Percentiles rank a stretch among this genome's conserved stretches.
These are phyloP conservation scores for Rhizoclosmatium sp. DNA, from an alignment of 192 early-diverging fungal species.

Conservation along the genomic window DNA sequence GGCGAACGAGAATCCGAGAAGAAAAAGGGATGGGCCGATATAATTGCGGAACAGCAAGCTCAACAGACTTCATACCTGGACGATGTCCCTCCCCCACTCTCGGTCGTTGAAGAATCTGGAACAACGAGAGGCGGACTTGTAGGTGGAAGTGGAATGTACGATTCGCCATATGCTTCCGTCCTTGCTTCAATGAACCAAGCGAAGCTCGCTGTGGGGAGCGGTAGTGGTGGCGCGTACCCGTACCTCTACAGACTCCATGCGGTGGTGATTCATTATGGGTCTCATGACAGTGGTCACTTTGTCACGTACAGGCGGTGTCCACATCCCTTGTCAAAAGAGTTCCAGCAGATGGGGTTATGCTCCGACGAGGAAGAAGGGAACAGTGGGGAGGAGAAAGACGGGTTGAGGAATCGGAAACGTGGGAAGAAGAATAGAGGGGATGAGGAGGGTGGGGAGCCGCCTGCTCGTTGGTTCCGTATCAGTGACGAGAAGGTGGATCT, in stretches of 20 bases:
- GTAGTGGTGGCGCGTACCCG: conserved; percentile 26
- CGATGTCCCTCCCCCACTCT: not conserved
- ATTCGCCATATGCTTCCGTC: not conserved
- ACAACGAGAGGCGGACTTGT: not conserved
- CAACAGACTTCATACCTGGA: not conserved
- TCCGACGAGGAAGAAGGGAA: not conserved
- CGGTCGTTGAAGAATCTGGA: not conserved
- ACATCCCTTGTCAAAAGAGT: conserved; percentile 35
- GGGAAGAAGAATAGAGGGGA: not conserved
- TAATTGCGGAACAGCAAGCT: not conserved
- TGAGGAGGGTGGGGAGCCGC: not conserved
- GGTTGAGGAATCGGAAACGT: conserved; percentile 4
- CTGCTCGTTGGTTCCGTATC: conserved; percentile 73
- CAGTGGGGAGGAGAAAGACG: not conserved
- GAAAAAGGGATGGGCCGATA: conserved; percentile 25
- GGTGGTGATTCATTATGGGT: conserved; percentile 85
- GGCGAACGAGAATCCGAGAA: conserved; percentile 43
- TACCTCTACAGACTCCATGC: conserved; percentile 75
- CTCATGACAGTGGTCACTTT: conserved; percentile 91
- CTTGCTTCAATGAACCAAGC: not conserved
- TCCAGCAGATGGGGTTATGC: not conserved
- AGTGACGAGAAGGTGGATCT: conserved; percentile 64
- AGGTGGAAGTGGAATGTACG: not conserved
- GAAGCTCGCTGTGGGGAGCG: not conserved
- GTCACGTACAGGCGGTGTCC: conserved; percentile 75